Evolutionary conservation across 257 asterid species (phyloP).

Genomic region (Solanum peruvianum): DNA sequence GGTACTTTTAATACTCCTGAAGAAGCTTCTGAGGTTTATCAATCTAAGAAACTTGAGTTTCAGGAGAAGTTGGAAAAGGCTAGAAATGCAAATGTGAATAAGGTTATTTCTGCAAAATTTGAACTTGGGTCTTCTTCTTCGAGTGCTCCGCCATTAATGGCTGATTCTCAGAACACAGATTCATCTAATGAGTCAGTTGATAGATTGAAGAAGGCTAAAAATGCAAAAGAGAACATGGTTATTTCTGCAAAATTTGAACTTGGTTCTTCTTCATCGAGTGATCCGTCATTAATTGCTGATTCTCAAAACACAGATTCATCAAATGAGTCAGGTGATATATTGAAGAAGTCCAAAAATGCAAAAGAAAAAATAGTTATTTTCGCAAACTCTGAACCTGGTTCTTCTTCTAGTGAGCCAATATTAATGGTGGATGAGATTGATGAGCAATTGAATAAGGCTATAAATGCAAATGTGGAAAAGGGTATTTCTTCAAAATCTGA

Average conservation of each 20-base stretch:
- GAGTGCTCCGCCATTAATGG: not conserved
- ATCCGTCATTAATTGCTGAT: not conserved
- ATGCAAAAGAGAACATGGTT: not conserved
- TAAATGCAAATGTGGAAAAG: not conserved
- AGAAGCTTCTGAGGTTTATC: not conserved
- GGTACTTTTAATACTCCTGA: not conserved
- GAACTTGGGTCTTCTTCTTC: not conserved
- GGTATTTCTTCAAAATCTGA: not conserved
- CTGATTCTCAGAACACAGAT: not conserved
- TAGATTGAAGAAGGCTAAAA: not conserved
- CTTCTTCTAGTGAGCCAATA: not conserved
- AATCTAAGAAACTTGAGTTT: constrained; percentile 15
- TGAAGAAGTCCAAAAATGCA: not conserved
- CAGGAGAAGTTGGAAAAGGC: not conserved
- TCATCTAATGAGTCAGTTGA: not conserved
- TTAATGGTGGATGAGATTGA: not conserved
- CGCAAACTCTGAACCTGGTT: not conserved
- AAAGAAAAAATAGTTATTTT: not conserved
- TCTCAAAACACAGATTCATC: not conserved
- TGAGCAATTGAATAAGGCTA: not conserved
- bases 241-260: not conserved
- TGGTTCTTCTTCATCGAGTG: not conserved
- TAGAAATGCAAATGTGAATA: not conserved
- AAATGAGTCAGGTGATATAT: not conserved
- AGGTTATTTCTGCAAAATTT: not conserved